phyloP scores from a whole-genome alignment of 352 stramenopile genomes.

The Globisporangium nodosum region DNA sequence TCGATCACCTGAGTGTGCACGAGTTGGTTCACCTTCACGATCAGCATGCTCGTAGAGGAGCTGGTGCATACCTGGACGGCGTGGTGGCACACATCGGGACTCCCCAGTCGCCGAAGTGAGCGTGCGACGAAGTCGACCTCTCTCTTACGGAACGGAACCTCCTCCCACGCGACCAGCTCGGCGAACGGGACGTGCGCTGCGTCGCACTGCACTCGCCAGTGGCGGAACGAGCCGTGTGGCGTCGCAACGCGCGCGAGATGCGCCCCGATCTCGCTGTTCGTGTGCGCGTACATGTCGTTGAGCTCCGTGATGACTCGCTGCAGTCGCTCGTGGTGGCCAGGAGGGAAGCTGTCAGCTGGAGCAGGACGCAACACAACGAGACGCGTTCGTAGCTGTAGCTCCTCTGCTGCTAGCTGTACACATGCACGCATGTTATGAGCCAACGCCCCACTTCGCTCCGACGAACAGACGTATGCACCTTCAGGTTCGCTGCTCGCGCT shows the following conservation, averaged over 20 bases:
- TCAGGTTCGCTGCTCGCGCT: background rate
- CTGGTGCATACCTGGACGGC: background rate
- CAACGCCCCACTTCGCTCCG: background rate
- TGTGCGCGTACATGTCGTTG: background rate
- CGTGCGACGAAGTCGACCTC: background rate
- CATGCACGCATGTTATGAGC: background rate
- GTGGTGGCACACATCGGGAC: background rate
- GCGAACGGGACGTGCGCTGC: background rate
- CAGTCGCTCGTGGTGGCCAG: background rate
- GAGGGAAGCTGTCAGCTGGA: background rate
- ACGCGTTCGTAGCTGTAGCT: background rate
- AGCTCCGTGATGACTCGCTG: background rate
- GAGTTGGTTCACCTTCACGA: no score
- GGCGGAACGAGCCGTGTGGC: background rate
- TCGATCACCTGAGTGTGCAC: background rate
- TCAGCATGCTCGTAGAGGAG: no score
- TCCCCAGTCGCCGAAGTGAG: background rate
- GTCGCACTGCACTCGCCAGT: background rate
- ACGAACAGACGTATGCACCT: background rate
- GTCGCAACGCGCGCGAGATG: background rate
- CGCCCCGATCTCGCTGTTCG: background rate
- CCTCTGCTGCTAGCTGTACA: background rate
- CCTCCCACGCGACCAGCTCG: background rate
- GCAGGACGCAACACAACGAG: background rate
- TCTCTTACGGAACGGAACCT: background rate